Base-by-base conservation (phyloP, 345 rosid species). In the Viola odorata region DNA sequence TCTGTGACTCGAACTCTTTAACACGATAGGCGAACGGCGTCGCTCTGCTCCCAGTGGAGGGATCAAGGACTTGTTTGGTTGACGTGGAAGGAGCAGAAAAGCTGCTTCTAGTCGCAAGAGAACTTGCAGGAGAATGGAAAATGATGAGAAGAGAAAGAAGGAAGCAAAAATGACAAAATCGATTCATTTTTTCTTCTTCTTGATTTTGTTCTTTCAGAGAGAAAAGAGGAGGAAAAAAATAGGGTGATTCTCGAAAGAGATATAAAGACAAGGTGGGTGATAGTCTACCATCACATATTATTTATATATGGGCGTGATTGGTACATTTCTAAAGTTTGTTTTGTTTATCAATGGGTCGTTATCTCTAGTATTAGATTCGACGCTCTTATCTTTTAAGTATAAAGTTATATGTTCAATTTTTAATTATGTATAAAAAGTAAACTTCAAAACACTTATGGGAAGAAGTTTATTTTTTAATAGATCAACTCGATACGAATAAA, bases 1-100 rank as follows among this genome's bases (percentile, higher is more conserved):
- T 80, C 75, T 82, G 65, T 1, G 77, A 58, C 11, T 12, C 17
- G 12, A 77, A 77, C 36, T 55, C 69, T 38, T 58, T 6, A 14
- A 15, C 55, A 32, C 40, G 3, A 13, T 6, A 12, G 39, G 54
- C 1, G 38, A 50, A 41, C 12, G 32, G 32, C 32, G 32, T 23
- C 32, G 32, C 2, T 23, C 32, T 23, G 32, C 32, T 7, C 0
- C 7, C 1, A 1, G 53, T 7, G 36, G 56, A 37, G 12, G 53
- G 56, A 37, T 23, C 32, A 23, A 61, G 48, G 45, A 0, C 9
- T 12, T 59, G 63, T 7, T 54, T 67, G 53, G 11, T 58, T 38
- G 12, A 37, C 47, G 45, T 16, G 14, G 72, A 59, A 23, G 76
- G 63, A 0, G 57, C 12, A n/a, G 73, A 37, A n/a, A 54, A 59